Conservation (phyloP, 1,284 basidiomycete species). For the Veloporphyrellus conicus region DNA sequence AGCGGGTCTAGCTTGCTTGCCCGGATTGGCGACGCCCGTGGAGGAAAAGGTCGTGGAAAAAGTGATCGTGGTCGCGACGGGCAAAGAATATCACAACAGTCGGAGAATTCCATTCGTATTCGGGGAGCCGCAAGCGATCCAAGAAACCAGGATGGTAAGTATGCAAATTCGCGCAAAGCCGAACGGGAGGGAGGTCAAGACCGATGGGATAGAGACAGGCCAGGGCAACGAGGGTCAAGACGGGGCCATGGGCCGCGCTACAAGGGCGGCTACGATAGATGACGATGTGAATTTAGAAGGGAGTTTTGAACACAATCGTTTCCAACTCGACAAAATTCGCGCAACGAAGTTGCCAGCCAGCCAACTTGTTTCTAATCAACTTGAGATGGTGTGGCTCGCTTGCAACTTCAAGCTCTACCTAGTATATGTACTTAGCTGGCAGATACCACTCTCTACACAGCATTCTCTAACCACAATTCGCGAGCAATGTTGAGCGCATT, state of each 20-base stretch:
- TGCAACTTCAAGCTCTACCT: no score
- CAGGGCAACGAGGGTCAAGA: slow-evolving; percentile 15
- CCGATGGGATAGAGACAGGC: slow-evolving; percentile 23
- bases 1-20: slow-evolving; percentile 27
- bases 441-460: background rate
- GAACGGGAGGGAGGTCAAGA: slow-evolving; percentile 21
- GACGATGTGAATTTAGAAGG: slow-evolving; percentile 7
- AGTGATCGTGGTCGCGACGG: slow-evolving; percentile 7
- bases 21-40: slow-evolving; percentile 24
- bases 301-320: background rate
- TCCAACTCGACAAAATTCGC: no score
- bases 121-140: slow-evolving; percentile 30
- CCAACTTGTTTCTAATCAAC: no score
- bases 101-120: slow-evolving; percentile 21
- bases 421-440: no score
- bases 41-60: slow-evolving; percentile 11
- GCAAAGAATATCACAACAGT: slow-evolving; percentile 9
- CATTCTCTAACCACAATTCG: no score
- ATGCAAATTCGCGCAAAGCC: slow-evolving; percentile 8
- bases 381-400: no score
- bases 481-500: slow-evolving; percentile 24
- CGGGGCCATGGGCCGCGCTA: slow-evolving; percentile 35
- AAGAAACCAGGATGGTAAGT: slow-evolving; percentile 16
- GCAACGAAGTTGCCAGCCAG: no score
- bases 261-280: slow-evolving; percentile 51